Conservation (phyloP, 768 basidiomycete species). For the Dictyophora rubrovolvata region DNA sequence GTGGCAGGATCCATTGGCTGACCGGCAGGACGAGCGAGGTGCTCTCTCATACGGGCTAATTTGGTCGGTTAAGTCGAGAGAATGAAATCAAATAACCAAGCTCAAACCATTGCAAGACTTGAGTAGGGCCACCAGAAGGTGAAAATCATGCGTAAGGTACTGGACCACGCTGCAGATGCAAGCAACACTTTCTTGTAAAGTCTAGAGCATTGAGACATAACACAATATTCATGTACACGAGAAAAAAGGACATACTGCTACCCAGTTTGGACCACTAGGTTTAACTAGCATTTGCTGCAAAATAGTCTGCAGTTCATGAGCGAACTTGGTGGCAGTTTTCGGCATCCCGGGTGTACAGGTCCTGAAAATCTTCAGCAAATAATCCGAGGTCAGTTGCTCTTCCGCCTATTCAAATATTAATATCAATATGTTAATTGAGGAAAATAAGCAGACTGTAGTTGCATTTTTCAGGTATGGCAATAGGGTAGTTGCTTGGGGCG, state of each 20-base stretch:
- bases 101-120: conserved; percentile 74
- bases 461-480: conserved; percentile 86
- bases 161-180: conserved; percentile 84
- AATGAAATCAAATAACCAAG: neutral
- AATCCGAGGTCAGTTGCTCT: conserved; percentile 76
- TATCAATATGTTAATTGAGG: neutral
- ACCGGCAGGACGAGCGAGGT: conserved; percentile 33
- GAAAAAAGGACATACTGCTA: conserved; percentile 39
- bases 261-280: conserved; percentile 57
- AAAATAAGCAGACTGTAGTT: conserved; percentile 43
- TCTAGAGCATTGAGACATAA: conserved; percentile 29
- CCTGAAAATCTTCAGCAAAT: conserved; percentile 81
- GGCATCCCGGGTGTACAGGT: conserved; percentile 81
- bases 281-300: conserved; percentile 90
- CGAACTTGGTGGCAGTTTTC: conserved; percentile 81
- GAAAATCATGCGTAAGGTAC: conserved; percentile 79
- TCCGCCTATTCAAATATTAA: conserved; percentile 43
- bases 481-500: conserved; percentile 71
- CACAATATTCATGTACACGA: neutral
- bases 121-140: conserved; percentile 63
- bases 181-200: conserved; percentile 84
- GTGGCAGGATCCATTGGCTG: conserved; percentile 28
- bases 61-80: neutral
- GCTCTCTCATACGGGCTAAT: conserved; percentile 54
- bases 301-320: conserved; percentile 67